A percentile compares a stretch with the other conserved stretches of the same genome.
Conservation (phyloP, 2,329 filamentous ascomycete genomes). For the Claviceps capensis region DNA sequence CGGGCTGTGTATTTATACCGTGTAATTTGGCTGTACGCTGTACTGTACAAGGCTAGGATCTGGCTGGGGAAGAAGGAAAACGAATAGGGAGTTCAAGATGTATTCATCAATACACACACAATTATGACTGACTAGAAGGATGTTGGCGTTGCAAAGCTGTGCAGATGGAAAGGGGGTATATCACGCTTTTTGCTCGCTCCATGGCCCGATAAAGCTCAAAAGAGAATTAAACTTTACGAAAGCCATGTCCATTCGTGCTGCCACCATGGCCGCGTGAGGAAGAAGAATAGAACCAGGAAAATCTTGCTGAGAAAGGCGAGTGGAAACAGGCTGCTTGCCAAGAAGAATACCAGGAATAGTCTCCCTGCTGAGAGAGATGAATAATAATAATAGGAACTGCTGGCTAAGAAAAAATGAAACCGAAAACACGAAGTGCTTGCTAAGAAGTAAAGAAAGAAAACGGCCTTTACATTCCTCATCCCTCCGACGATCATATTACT, state of each 20-base stretch:
- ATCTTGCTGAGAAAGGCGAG: neutral
- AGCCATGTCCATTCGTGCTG: neutral
- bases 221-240: no score
- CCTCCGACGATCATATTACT: neutral
- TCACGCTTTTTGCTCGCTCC: neutral
- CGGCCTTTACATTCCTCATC: neutral
- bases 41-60: neutral
- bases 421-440: neutral
- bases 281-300: neutral
- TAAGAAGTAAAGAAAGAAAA: neutral
- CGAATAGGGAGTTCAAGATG: neutral
- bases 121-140: neutral
- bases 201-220: neutral
- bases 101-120: no score
- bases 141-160: neutral
- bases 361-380: neutral
- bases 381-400: neutral
- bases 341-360: neutral
- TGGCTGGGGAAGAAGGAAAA: neutral
- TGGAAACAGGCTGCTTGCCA: neutral
- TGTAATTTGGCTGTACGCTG: neutral
- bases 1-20: neutral
- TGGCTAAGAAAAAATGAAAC: neutral
- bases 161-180: neutral
- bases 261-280: neutral